Percentiles rank a stretch among this genome's conserved stretches.
Evolutionary conservation across 352 stramenopile species (phyloP).

Genomic region (Thalassiosira mediterranea): DNA sequence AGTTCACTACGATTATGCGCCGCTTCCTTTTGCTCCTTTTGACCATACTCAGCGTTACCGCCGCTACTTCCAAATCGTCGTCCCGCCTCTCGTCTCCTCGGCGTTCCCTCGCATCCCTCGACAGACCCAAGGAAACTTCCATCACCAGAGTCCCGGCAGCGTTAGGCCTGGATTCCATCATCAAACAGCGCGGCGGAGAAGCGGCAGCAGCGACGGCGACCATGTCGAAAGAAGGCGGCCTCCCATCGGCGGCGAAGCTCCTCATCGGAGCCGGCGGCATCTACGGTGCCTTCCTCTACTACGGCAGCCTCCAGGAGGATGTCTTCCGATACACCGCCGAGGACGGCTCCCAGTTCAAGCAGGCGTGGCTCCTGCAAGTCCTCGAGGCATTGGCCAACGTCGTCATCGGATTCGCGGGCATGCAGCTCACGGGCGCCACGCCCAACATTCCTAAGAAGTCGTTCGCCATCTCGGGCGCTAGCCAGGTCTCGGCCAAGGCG

Average conservation of each 20-base stretch:
- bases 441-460: conserved; percentile 78
- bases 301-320: conserved; percentile 80
- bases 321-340: conserved; percentile 73
- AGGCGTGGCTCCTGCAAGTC: conserved; percentile 81
- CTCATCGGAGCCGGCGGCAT: conserved; percentile 77
- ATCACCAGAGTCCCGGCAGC: background rate
- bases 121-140: conserved; percentile 1
- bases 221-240: conserved; percentile 47
- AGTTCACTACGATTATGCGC: conserved; percentile 10
- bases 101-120: conserved; percentile 1
- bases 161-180: background rate
- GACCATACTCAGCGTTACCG: too few species aligned
- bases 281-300: conserved; percentile 78
- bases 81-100: conserved; percentile 1
- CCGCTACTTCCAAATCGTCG: too few species aligned
- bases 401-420: conserved; percentile 67
- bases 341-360: conserved; percentile 65
- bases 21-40: too few species aligned
- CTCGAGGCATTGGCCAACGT: conserved; percentile 81
- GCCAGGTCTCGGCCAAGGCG: conserved; percentile 79
- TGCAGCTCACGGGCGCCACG: conserved; percentile 71
- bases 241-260: conserved; percentile 45
- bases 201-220: conserved; percentile 23
- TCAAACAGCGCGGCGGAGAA: conserved; percentile 22
- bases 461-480: conserved; percentile 81